Evolutionary conservation across 192 early-diverging fungal genomes (phyloP).

Genomic region (Entomortierella lignicola): DNA sequence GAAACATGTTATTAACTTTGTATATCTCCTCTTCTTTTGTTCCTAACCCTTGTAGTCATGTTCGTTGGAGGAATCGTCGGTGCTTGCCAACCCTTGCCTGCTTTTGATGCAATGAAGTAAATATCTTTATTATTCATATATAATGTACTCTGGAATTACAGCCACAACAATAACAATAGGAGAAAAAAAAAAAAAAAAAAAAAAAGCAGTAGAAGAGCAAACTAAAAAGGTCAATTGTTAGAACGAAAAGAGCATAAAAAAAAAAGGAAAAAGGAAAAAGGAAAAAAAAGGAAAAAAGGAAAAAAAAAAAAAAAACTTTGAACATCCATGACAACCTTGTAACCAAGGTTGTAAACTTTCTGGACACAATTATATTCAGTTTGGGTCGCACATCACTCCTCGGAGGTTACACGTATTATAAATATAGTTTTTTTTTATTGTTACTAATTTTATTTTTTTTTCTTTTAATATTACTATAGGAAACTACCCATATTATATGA

Average conservation of each 20-base stretch:
- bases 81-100: slow-evolving; percentile 37
- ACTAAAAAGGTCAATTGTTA: no score
- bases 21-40: not conserved
- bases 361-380: no score
- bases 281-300: no score
- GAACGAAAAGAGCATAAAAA: not conserved
- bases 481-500: slow-evolving; percentile 27
- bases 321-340: no score
- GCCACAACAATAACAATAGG: no score
- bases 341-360: no score
- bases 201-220: not conserved
- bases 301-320: no score
- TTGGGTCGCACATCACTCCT: not conserved
- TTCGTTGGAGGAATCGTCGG: slow-evolving; percentile 43
- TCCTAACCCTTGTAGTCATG: slow-evolving; percentile 27
- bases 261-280: no score
- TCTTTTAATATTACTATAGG: slow-evolving; percentile 4
- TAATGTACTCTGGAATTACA: no score
- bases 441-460: not conserved
- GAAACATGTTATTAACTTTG: not conserved
- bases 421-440: not conserved
- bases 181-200: no score
- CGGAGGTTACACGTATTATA: slow-evolving; percentile 23
- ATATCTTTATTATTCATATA: no score
- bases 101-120: slow-evolving; percentile 43